Conservation (phyloP, 306 rosid species). For the Hippophae tibetana region DNA sequence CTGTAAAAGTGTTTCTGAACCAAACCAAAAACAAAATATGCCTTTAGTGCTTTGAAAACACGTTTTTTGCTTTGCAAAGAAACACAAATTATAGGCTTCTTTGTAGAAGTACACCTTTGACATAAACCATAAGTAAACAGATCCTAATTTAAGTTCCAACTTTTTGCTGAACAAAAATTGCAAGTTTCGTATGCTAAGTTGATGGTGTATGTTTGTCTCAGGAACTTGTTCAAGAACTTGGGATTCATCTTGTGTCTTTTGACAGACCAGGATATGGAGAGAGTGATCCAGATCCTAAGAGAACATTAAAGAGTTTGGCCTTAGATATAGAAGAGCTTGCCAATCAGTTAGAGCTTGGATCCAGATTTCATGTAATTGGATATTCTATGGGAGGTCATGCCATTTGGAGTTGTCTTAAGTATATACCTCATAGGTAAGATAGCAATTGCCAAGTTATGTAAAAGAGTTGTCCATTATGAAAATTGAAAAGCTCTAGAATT, state of each 20-base stretch:
- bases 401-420: constrained; percentile 38
- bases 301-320: constrained; percentile 28
- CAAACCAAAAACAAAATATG: too few species aligned
- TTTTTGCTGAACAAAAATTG: background rate
- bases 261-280: constrained; percentile 47
- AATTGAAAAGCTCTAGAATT: background rate
- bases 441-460: background rate
- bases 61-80: too few species aligned
- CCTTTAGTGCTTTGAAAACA: too few species aligned
- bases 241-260: constrained; percentile 30
- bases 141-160: background rate
- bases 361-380: constrained; percentile 33
- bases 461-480: background rate
- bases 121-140: too few species aligned
- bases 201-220: constrained; percentile 4
- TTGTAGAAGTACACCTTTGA: too few species aligned
- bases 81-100: too few species aligned
- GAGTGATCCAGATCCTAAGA: constrained; percentile 33
- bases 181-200: background rate
- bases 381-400: constrained; percentile 36
- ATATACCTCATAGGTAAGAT: constrained; percentile 36
- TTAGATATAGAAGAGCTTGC: constrained; percentile 41
- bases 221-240: constrained; percentile 32
- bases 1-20: too few species aligned
- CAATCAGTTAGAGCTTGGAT: constrained; percentile 32